A percentile compares a stretch with the other conserved stretches of the same genome.
These are phyloP conservation scores for Datisca glomerata DNA, from an alignment of 306 rosid genomes.

Conservation along the genomic window DNA sequence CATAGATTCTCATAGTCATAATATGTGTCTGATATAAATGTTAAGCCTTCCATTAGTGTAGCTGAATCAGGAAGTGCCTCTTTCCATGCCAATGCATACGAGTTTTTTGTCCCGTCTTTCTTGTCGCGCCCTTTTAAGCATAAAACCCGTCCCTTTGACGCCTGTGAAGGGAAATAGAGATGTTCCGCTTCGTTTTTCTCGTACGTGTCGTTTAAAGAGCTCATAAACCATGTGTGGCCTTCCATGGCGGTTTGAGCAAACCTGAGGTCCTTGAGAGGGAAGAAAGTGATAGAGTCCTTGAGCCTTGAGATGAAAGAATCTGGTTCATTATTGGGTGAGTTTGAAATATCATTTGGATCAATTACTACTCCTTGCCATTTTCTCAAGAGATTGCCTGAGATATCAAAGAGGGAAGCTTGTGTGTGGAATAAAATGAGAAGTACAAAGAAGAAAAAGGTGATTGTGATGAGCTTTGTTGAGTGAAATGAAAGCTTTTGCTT, in stretches of 20 bases:
- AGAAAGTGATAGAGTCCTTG: neutral
- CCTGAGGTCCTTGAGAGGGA: neutral
- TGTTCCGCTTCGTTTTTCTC: neutral
- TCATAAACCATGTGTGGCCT: slow-evolving; percentile 4
- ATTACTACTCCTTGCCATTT: neutral
- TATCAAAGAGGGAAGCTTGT: neutral
- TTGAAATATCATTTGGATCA: neutral
- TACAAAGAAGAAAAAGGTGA: neutral
- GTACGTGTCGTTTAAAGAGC: neutral
- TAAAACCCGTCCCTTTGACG: neutral
- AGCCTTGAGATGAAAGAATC: neutral
- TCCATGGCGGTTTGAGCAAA: neutral
- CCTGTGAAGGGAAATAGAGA: neutral
- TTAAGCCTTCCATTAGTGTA: slow-evolving; percentile 10
- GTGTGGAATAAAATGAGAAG: neutral
- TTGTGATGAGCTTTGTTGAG: neutral
- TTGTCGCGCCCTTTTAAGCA: neutral
- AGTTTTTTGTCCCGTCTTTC: neutral
- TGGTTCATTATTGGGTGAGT: neutral
- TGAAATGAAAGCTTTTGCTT: neutral
- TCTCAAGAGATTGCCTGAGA: too few species aligned
- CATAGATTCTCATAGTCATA: slow-evolving; percentile 22
- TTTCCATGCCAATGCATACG: neutral
- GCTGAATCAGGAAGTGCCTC: slow-evolving; percentile 15
- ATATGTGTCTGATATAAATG: slow-evolving; percentile 18